phyloP scores from a whole-genome alignment of 192 early-diverging fungal species.

The Lobosporangium transversale region DNA sequence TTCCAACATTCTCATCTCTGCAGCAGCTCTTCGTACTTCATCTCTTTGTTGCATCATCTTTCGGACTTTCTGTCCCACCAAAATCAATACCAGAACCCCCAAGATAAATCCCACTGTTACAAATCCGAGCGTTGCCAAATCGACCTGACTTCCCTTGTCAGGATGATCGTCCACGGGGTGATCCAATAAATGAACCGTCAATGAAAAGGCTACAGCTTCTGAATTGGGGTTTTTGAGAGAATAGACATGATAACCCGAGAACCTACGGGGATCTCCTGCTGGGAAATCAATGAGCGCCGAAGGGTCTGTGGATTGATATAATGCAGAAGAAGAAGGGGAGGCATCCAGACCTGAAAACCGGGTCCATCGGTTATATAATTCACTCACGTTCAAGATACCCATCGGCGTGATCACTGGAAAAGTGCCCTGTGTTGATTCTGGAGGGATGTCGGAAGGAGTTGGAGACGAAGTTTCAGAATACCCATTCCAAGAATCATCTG shows the following conservation, averaged over 20 bases:
- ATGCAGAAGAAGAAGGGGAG: constrained; percentile 23
- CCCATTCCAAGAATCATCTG: constrained; percentile 34
- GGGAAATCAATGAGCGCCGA: constrained; percentile 14
- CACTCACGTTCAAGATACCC: constrained; percentile 17
- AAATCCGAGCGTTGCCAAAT: constrained; percentile 40
- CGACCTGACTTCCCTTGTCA: not conserved
- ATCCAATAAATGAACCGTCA: constrained; percentile 16
- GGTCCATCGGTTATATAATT: constrained; percentile 28
- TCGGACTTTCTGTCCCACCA: constrained; percentile 18
- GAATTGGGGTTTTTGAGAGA: constrained; percentile 26
- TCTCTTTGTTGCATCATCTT: constrained; percentile 12
- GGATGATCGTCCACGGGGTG: not conserved
- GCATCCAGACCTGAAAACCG: constrained; percentile 33
- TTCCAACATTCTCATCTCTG: constrained; percentile 19
- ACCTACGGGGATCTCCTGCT: constrained; percentile 39
- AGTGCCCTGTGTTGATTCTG: not conserved
- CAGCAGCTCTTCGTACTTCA: not conserved
- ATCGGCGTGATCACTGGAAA: constrained; percentile 11
- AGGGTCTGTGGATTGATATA: not conserved
- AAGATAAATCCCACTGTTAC: constrained; percentile 36
- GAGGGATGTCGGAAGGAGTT: constrained; percentile 3
- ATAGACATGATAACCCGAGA: constrained; percentile 51
- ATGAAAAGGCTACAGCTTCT: not conserved
- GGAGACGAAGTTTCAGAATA: constrained; percentile 12
- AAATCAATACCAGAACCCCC: constrained; percentile 7